These are phyloP conservation scores for Aspergillus saccharolyticus DNA, from an alignment of 495 filamentous ascomycete species.

Conservation along the genomic window DNA sequence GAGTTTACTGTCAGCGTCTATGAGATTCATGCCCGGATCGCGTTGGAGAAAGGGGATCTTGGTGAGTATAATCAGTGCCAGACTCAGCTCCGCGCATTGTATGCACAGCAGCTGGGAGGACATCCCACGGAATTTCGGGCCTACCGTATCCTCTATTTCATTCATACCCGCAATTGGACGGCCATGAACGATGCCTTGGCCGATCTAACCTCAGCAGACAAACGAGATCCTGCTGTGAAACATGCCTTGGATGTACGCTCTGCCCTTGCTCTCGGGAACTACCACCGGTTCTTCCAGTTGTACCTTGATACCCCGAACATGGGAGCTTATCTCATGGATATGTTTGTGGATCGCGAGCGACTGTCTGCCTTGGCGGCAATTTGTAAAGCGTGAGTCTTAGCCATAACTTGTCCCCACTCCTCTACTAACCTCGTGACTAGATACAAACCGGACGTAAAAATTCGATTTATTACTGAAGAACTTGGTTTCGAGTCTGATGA, in stretches of 20 bases:
- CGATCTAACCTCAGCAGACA: constrained; percentile 97
- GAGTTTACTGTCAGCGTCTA: constrained; percentile 94
- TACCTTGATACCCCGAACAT: constrained; percentile 94
- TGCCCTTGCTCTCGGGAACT: constrained; percentile 87
- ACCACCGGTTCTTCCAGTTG: constrained; percentile 93
- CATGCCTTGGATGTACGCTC: constrained; percentile 91
- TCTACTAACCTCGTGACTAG: constrained; percentile 48
- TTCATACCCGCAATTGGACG: constrained; percentile 96
- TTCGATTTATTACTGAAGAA: constrained; percentile 92
- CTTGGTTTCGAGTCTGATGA: constrained; percentile 91
- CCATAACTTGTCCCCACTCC: neutral
- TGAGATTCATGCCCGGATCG: constrained; percentile 96
- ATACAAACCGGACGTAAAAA: constrained; percentile 82
- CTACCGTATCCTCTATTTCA: constrained; percentile 99
- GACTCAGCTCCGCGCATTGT: constrained; percentile 89
- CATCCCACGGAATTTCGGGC: constrained; percentile 95
- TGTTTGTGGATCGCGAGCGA: constrained; percentile 93
- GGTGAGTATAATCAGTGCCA: constrained; percentile 99
- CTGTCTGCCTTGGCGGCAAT: constrained; percentile 83
- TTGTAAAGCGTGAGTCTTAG: constrained; percentile 81
- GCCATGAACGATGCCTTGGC: constrained; percentile 96
- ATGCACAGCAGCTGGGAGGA: constrained; percentile 78
- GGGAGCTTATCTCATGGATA: constrained; percentile 98
- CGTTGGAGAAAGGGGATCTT: constrained; percentile 95
- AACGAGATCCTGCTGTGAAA: constrained; percentile 73